phyloP scores from a whole-genome alignment of 1,284 basidiomycete species.

The Boletellus sp. region DNA sequence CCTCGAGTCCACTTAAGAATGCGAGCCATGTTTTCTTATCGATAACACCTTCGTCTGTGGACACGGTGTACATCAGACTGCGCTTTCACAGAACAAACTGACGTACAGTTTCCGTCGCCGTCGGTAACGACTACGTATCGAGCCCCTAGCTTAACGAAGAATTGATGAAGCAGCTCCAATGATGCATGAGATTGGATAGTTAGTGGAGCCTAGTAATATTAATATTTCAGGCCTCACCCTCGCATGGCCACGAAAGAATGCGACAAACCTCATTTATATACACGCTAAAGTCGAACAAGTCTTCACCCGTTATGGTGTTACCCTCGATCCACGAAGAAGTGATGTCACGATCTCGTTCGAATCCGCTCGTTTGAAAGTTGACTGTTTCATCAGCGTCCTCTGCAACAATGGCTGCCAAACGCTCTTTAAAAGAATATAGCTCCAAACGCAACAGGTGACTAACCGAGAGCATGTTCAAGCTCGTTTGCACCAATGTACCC shows the following conservation, averaged over 20 bases:
- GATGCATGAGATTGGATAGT: conserved; percentile 82
- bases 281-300: conserved; percentile 80
- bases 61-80: conserved; percentile 4
- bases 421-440: neutral
- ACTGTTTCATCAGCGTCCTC: conserved; percentile 68
- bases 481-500: conserved; percentile 93
- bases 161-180: conserved; percentile 85
- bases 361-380: conserved; percentile 55
- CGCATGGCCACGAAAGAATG: neutral
- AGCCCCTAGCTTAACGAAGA: conserved; percentile 91
- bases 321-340: conserved; percentile 56
- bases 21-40: conserved; percentile 92
- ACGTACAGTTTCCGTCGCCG: conserved; percentile 77
- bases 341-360: conserved; percentile 39
- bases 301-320: conserved; percentile 32
- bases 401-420: conserved; percentile 61
- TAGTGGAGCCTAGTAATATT: conserved; percentile 75
- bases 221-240: conserved; percentile 1
- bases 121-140: conserved; percentile 86
- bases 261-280: conserved; percentile 83
- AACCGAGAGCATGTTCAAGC: conserved; percentile 90
- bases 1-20: conserved; percentile 74
- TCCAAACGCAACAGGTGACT: conserved; percentile 26
- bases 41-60: conserved; percentile 79
- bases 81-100: neutral